Evolutionary conservation across 176 grass and related monocot species (phyloP).

Genomic region (Secale cereale): DNA sequence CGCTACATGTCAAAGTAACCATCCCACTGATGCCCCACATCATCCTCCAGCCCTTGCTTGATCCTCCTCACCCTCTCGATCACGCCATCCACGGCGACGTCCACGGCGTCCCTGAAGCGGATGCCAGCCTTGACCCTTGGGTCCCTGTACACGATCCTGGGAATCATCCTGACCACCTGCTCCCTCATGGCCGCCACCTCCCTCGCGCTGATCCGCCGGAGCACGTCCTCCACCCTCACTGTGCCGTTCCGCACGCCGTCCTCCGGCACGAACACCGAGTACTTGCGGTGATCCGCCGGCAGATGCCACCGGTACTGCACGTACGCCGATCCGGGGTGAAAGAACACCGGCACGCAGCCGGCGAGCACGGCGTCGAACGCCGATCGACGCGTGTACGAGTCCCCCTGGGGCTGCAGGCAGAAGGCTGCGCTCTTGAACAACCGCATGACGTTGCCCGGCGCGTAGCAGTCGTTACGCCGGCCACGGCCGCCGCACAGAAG

Average conservation of each 20-base stretch:
- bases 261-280: slow-evolving; percentile 68
- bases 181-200: slow-evolving; percentile 63
- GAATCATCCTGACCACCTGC: slow-evolving; percentile 61
- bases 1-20: slow-evolving; percentile 19
- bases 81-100: slow-evolving; percentile 44
- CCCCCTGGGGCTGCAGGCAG: slow-evolving; percentile 65
- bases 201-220: slow-evolving; percentile 19
- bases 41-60: slow-evolving; percentile 20
- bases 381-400: slow-evolving; percentile 62
- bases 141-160: slow-evolving; percentile 57
- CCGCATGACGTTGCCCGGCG: slow-evolving; percentile 30
- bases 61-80: slow-evolving; percentile 42
- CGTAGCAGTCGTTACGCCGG: slow-evolving; percentile 35
- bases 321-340: slow-evolving; percentile 55
- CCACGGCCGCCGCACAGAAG: slow-evolving; percentile 38
- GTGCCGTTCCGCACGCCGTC: slow-evolving; percentile 48
- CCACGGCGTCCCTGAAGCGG: slow-evolving; percentile 48
- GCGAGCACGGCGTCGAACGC: slow-evolving; percentile 66
- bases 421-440: slow-evolving; percentile 51
- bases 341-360: slow-evolving; percentile 77
- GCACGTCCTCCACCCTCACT: slow-evolving; percentile 54
- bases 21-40: slow-evolving; percentile 18
- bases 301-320: slow-evolving; percentile 63
- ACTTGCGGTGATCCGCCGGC: slow-evolving; percentile 34
- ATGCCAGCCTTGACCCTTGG: not conserved